phyloP scores from a whole-genome alignment of 805 yeast genomes.

The Candida nitratophila region DNA sequence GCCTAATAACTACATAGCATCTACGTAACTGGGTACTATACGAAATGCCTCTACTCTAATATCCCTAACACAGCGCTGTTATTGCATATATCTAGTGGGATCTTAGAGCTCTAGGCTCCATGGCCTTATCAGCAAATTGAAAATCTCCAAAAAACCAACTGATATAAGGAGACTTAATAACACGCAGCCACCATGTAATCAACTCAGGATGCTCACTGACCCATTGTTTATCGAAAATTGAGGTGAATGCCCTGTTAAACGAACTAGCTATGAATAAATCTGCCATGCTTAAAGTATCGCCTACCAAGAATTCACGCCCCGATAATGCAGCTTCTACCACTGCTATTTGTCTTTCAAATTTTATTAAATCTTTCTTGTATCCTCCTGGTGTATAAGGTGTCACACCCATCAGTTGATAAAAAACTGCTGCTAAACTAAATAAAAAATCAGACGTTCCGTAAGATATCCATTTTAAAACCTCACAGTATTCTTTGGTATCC shows the following conservation, averaged over 20 bases:
- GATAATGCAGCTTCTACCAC: slow-evolving; percentile 49
- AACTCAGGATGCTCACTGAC: slow-evolving; percentile 40
- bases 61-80: too few relatives aligned
- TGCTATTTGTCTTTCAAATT: slow-evolving; percentile 31
- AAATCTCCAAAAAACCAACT: slow-evolving; percentile 43
- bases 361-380: slow-evolving; percentile 24
- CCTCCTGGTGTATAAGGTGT: slow-evolving; percentile 71
- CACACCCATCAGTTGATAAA: slow-evolving; percentile 57
- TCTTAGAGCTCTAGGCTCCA: slow-evolving; percentile 55
- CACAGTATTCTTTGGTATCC: slow-evolving; percentile 53
- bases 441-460: slow-evolving; percentile 64
- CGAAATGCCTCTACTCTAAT: too few relatives aligned
- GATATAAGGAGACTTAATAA: slow-evolving; percentile 40
- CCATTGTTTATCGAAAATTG: slow-evolving; percentile 43
- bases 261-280: slow-evolving; percentile 36
- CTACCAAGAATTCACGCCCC: slow-evolving; percentile 39
- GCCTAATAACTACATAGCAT: too few relatives aligned
- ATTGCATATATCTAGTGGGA: too few relatives aligned
- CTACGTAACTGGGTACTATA: too few relatives aligned
- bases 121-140: slow-evolving; percentile 57
- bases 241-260: slow-evolving; percentile 40
- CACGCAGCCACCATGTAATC: slow-evolving; percentile 45
- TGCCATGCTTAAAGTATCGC: slow-evolving; percentile 39
- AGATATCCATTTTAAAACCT: slow-evolving; percentile 71
- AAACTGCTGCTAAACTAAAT: slow-evolving; percentile 37